Percentiles rank a stretch among this genome's conserved stretches.
Conservation (phyloP, 139 green algal genomes). For the Trebouxia sp. region DNA sequence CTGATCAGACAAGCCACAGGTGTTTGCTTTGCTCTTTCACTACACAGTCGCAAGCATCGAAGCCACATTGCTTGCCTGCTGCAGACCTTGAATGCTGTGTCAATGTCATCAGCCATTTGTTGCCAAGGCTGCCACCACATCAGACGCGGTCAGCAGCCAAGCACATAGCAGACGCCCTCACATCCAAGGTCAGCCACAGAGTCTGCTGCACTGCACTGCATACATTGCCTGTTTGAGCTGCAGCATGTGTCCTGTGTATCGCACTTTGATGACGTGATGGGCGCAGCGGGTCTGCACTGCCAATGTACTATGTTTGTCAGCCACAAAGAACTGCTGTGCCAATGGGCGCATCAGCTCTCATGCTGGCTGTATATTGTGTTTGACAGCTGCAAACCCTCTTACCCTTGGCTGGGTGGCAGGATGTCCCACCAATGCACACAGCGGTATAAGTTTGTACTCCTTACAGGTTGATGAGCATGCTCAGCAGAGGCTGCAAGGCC, state of each 20-base stretch:
- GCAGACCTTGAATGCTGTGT: conserved; percentile 55
- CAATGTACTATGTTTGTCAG: not conserved
- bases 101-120: conserved; percentile 55
- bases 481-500: conserved; percentile 36
- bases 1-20: not conserved
- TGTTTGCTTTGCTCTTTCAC: not conserved
- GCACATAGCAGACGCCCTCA: conserved; percentile 3
- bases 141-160: conserved; percentile 4
- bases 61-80: conserved; percentile 34
- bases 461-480: conserved; percentile 30
- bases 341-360: not conserved
- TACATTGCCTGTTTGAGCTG: not conserved
- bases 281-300: not conserved
- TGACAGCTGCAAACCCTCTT: not conserved
- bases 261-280: not conserved
- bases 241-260: not conserved
- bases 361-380: no score
- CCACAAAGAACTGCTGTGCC: not conserved
- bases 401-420: not conserved
- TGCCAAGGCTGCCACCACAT: conserved; percentile 37
- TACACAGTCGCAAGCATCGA: not conserved
- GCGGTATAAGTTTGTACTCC: not conserved
- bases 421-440: not conserved
- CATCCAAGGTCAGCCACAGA: conserved; percentile 16
- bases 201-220: no score